Conservation (phyloP, 129 eudicot genomes). For the Lactuca sativa region DNA sequence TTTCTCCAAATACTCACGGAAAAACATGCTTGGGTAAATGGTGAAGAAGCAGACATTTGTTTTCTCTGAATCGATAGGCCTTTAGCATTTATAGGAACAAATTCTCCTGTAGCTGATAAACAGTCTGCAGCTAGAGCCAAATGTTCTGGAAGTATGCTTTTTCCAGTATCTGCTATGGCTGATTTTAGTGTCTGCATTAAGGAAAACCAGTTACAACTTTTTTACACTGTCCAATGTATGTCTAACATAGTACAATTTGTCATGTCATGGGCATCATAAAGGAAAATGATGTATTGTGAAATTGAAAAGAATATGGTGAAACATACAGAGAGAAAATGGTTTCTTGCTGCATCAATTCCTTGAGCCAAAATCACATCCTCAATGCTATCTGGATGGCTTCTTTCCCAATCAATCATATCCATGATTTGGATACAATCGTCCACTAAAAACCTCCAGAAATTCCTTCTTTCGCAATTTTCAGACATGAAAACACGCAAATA, state of each 20-base stretch:
- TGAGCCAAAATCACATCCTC: conserved; percentile 51
- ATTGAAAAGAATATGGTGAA: conserved; percentile 1
- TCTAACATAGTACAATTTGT: neutral
- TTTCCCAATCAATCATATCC: conserved; percentile 85
- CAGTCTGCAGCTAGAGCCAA: conserved; percentile 71
- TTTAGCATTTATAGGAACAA: conserved; percentile 64
- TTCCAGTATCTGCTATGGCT: conserved; percentile 73
- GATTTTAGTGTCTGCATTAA: conserved; percentile 60
- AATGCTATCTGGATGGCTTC: conserved; percentile 84
- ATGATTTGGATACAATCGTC: conserved; percentile 64
- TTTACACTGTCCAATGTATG: too few species aligned
- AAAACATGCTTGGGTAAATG: conserved; percentile 82
- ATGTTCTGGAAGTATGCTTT: conserved; percentile 74
- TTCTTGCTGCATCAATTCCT: conserved; percentile 80
- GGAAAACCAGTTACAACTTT: neutral
- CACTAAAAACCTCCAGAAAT: conserved; percentile 59
- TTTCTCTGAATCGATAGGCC: conserved; percentile 73
- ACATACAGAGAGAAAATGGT: conserved; percentile 65
- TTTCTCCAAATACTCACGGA: conserved; percentile 45
- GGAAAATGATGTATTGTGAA: neutral
- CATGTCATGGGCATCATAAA: neutral
- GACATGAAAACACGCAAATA: conserved; percentile 76
- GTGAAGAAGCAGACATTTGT: conserved; percentile 55
- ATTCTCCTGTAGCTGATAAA: conserved; percentile 76
- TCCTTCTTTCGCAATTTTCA: conserved; percentile 45